Base-by-base conservation (phyloP, 331 rosid species). In the Quercus lobata region DNA sequence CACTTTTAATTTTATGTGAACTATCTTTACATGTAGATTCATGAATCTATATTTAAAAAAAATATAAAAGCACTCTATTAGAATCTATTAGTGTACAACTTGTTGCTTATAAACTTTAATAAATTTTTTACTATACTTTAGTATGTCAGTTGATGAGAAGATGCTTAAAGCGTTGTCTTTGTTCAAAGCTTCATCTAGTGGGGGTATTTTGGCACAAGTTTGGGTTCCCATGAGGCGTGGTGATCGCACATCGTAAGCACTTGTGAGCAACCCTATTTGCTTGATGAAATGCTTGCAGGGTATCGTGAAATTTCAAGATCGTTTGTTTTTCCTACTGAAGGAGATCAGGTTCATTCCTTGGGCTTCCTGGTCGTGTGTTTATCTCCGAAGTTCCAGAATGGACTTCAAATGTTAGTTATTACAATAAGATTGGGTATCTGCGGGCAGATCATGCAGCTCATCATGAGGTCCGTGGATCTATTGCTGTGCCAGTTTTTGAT, bases 321-420 rank as follows among this genome's bases (percentile, higher is more conserved):
- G 83, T 94, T 73, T 73, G 86, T 71, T 24, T 94, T 94, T 85
- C 75, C 97, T 22, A 80, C 91, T 56, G 89, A 90, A 76, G 74
- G 74, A 86, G 87, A 80, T 57, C 83, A 2, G 90, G 87, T 66
- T 62, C 84, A 83, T 24, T 76, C 72, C 86, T 56, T n/a, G 97
- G 98, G 65, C 93, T 94, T 87, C 97, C 97, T 65, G 97, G 98
- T 57, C 98, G 98, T 83, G 98, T 94, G 27, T 94, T 91, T 77
- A 81, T 71, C 63, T 88, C 98, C 77, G 76, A 87, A 86, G 75
- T 83, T 78, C 94, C 93, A 53, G 98, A 94, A 84, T 94, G 98
- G 98, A 91, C 98, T 73, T 94, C 98, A 32, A 81, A 94, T 82
- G 89, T 94, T 79, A 82, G 88, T 72, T 92, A 87, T 82, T 94